A percentile compares a stretch with the other conserved stretches of the same genome.
These are phyloP conservation scores for Boletus edulis DNA, from an alignment of 768 basidiomycete species.

Conservation along the genomic window DNA sequence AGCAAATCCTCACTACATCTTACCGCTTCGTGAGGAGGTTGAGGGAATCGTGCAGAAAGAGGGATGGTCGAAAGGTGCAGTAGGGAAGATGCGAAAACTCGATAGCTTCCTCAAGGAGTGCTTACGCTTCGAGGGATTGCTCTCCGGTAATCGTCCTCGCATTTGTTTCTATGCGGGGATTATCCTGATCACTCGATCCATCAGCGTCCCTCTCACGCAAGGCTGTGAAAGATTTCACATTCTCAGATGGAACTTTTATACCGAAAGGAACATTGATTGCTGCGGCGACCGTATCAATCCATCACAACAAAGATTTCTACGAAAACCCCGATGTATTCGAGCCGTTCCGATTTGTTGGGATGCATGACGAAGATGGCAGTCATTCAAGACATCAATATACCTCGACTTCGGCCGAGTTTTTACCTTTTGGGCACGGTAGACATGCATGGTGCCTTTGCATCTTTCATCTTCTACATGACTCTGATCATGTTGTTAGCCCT, in stretches of 20 bases:
- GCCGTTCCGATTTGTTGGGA: conserved; percentile 11
- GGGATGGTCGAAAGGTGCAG: conserved; percentile 2
- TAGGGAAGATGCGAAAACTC: conserved; percentile 33
- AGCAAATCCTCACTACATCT: conserved; percentile 31
- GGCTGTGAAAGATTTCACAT: conserved; percentile 31
- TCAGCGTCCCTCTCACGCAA: conserved; percentile 33
- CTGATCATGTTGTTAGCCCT: not conserved
- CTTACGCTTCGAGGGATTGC: conserved; percentile 2
- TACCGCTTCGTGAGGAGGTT: conserved; percentile 30
- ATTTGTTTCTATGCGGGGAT: conserved; percentile 15
- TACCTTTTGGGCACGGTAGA: conserved; percentile 37
- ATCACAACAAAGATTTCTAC: conserved; percentile 24
- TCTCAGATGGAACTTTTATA: conserved; percentile 39
- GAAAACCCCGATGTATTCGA: conserved; percentile 16
- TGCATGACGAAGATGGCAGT: conserved; percentile 33
- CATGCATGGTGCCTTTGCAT: conserved; percentile 4
- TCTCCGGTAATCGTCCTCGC: conserved; percentile 19
- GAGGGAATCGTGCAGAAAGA: not conserved
- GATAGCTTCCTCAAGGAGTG: conserved; percentile 36
- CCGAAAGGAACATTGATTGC: conserved; percentile 32
- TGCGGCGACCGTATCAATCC: conserved; percentile 17
- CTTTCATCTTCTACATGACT: not conserved
- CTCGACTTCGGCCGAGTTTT: conserved; percentile 30
- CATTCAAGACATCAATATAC: conserved; percentile 32
- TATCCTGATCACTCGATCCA: not conserved